Conservation (phyloP, 2,329 filamentous ascomycete genomes). For the Shiraia sp. region DNA sequence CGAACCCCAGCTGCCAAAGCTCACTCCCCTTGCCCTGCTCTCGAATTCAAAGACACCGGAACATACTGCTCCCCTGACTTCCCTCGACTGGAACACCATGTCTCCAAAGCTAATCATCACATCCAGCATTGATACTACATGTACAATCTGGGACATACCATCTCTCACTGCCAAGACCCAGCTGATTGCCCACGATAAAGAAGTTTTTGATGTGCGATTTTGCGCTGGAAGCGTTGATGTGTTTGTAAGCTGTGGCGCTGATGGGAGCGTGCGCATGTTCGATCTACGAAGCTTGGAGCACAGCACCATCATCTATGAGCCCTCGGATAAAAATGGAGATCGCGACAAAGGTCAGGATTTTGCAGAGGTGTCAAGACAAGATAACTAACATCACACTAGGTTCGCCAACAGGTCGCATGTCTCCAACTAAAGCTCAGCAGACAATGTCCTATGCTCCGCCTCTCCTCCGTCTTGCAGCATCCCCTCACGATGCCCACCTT, state of each 20-base stretch:
- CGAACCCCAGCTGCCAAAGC: constrained; percentile 69
- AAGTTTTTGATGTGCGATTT: constrained; percentile 97
- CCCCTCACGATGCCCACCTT: constrained; percentile 91
- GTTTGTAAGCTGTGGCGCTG: constrained; percentile 95
- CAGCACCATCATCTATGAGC: constrained; percentile 98
- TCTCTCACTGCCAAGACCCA: constrained; percentile 98
- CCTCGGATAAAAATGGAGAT: constrained; percentile 74
- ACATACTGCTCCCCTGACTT: constrained; percentile 94
- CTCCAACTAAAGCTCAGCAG: constrained; percentile 75
- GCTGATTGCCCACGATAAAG: constrained; percentile 97
- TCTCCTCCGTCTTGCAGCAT: constrained; percentile 80
- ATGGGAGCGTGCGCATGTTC: constrained; percentile 98
- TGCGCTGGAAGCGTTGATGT: constrained; percentile 98
- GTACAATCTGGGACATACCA: constrained; percentile 99
- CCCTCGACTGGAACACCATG: constrained; percentile 96
- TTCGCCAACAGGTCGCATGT: constrained; percentile 58
- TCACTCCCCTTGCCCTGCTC: constrained; percentile 87
- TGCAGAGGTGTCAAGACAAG: neutral
- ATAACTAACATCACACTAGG: constrained; percentile 31
- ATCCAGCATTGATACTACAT: constrained; percentile 97
- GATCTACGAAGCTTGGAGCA: constrained; percentile 95
- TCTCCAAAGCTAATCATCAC: constrained; percentile 98
- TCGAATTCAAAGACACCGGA: constrained; percentile 99
- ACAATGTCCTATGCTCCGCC: constrained; percentile 69
- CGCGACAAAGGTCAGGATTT: constrained; percentile 47